phyloP scores from a whole-genome alignment of 805 yeast genomes.

The Wickerhamiella spandovensis region DNA sequence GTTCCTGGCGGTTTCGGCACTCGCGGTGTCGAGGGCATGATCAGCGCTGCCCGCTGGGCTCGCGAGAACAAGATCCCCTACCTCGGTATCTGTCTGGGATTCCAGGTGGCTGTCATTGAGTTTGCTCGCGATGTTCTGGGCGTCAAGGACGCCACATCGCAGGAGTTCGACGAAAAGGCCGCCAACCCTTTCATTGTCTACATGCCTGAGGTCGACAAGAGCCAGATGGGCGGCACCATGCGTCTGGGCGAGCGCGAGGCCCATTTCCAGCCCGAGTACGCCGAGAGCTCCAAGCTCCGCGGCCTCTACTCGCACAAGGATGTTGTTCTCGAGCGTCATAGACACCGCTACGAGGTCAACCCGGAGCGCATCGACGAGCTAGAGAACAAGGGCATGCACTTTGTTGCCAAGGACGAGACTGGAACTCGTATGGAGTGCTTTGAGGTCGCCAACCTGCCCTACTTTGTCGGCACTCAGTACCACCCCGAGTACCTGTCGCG shows the following conservation, averaged over 20 bases:
- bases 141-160: constrained; percentile 53
- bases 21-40: constrained; percentile 98
- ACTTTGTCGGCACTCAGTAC: constrained; percentile 89
- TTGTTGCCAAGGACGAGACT: constrained; percentile 87
- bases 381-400: constrained; percentile 68
- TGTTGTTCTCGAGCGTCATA: constrained; percentile 80
- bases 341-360: constrained; percentile 96
- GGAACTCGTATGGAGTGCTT: constrained; percentile 88
- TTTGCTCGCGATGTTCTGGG: constrained; percentile 73
- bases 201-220: constrained; percentile 97
- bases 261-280: constrained; percentile 50
- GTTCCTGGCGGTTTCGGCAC: constrained; percentile 98
- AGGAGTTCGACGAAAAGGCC: constrained; percentile 63
- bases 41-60: constrained; percentile 95
- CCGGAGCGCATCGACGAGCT: constrained; percentile 62
- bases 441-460: constrained; percentile 78
- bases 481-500: constrained; percentile 97
- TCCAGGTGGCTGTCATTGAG: constrained; percentile 94
- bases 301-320: constrained; percentile 62
- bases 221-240: constrained; percentile 97
- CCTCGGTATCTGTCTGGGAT: constrained; percentile 93
- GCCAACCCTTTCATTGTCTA: constrained; percentile 69
- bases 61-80: constrained; percentile 89
- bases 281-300: constrained; percentile 58
- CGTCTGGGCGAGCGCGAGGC: constrained; percentile 92